Base-by-base conservation (phyloP, 495 filamentous ascomycete genomes). In the Lasiosphaeria miniovina region DNA sequence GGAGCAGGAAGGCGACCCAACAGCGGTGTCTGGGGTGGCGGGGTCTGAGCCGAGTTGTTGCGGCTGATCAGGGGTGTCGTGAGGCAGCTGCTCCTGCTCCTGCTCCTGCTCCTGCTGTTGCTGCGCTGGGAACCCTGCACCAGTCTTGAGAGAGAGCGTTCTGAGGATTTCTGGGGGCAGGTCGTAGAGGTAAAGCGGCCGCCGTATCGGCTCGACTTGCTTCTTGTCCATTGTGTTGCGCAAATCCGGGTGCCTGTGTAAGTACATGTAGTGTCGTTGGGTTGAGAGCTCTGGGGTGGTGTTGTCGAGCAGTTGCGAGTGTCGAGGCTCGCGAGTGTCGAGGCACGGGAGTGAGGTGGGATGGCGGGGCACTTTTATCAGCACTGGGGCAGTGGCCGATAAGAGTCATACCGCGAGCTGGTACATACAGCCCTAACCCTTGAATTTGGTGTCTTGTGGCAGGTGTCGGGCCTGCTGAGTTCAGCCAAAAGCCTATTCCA, bases 161-260 rank as follows among this genome's bases (percentile, higher is more conserved):
- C 75, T 70, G 52, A 97, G 82, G 61, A 97, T 80, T 68, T 91
- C 86, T 57, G 78, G 71, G 9, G 93, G 92, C 31, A 98, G 83
- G 69, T 96, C 88, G 72, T 93, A 98, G 49, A 96, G 89, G 57
- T 80, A 80, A 40, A 79, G 73, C 4, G 76, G 76, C 36, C 75
- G 69, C 62, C 71, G 68, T 24, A 74, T 58, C 43, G 74, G 61
- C 58, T 76, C 75, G 32, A 77, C 74, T 24, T 65, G 69, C 34
- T 66, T 60, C 46, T 71, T 66, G 38, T 68, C 68, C 70, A 71
- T 74, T 9, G 24, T 12, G 59, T 33, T 34, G 8, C 31, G 50
- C 12, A 53, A 11, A 14, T 46, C 43, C 52, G 4, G 6, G 0
- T 11, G 6, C n/a, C 6, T n/a, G 24, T 8, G 32, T 32, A 10